Percentiles rank a stretch among this genome's conserved stretches.
Evolutionary conservation across 2,329 filamentous ascomycete species (phyloP).

Genomic region (Aspergillus brunneoviolaceus): DNA sequence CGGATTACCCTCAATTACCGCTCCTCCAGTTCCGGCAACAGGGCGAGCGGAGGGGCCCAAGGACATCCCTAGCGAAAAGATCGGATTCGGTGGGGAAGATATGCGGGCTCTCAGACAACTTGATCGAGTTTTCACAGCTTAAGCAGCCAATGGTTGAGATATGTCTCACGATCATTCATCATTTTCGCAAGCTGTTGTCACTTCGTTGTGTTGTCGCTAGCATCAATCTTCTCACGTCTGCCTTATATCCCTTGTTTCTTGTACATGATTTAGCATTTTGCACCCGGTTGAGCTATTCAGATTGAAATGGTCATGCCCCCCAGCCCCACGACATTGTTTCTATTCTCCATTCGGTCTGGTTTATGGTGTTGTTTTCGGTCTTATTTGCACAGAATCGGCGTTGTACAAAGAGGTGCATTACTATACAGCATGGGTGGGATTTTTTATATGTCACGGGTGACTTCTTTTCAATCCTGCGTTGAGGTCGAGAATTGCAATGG

Average conservation of each 20-base stretch:
- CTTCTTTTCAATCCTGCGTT: slow-evolving; percentile 8
- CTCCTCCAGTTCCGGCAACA: slow-evolving; percentile 21
- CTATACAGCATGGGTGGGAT: slow-evolving; percentile 21
- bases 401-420: slow-evolving; percentile 24
- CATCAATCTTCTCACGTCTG: neutral
- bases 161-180: neutral
- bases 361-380: neutral
- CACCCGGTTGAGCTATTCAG: slow-evolving; percentile 14
- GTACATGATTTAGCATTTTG: slow-evolving; percentile 2
- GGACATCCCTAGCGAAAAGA: slow-evolving; percentile 58
- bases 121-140: slow-evolving; percentile 54
- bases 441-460: slow-evolving; percentile 2
- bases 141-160: slow-evolving; percentile 4
- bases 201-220: slow-evolving; percentile 1
- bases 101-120: slow-evolving; percentile 65
- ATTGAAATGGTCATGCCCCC: slow-evolving; percentile 7
- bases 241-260: slow-evolving; percentile 11
- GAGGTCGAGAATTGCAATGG: slow-evolving; percentile 9
- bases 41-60: slow-evolving; percentile 44
- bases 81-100: slow-evolving; percentile 61
- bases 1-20: slow-evolving; percentile 25
- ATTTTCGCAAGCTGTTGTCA: slow-evolving; percentile 5
- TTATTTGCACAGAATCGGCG: slow-evolving; percentile 16
- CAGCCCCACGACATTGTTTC: neutral
- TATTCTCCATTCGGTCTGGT: slow-evolving; percentile 4